Base-by-base conservation (phyloP, 2,329 filamentous ascomycete genomes). In the Claviceps humidiphila region DNA sequence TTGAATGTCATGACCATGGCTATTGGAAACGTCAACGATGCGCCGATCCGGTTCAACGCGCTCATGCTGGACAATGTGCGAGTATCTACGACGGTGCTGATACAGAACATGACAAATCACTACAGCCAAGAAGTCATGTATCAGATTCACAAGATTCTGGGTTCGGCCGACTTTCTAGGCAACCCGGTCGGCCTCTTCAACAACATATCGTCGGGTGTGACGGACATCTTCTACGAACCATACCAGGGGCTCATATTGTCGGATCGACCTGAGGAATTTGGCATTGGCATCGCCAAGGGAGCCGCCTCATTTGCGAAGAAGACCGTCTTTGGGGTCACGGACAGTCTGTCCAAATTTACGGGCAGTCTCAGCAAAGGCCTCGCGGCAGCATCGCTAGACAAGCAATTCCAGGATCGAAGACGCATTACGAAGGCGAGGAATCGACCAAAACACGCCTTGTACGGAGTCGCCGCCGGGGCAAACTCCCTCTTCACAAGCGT, bases 1-100 rank as follows among this genome's bases (percentile, higher is more conserved):
- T 83, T 97, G 66, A 97, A 98, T 63, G 88, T 97, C 59, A 83
- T 98, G 74, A 97, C 94, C 0, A 98, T 98, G 93, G 95, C 93
- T 14, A 93, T 98, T 62, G 93, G 93, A 57, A 98, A 98, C 62
- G 89, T 98, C 73, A 98, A 98, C 62, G 94, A 98, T 68, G 93
- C 93, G 6, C 94, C 93, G 0, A 83, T 98, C 51, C 84, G 89
- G 47, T 82, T 98, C 64, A 98, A 97, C 57, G 89, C 93, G 1
- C 74, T 98, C 24, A 87, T 98, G 72, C 72, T 98, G 24, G 93
- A 98, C 68, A 98, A 98, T 61, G 90, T 93, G 45, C 82, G 93
- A 30, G 86, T 98, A 5, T 95, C 93, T 0, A 83, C 89, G 7
- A 82, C 84, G 5, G 82, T 95, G 1, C 75, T 98, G 45, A 78